These are phyloP conservation scores for Fusarium pseudograminearum DNA, from an alignment of 2,329 filamentous ascomycete genomes.

Conservation along the genomic window DNA sequence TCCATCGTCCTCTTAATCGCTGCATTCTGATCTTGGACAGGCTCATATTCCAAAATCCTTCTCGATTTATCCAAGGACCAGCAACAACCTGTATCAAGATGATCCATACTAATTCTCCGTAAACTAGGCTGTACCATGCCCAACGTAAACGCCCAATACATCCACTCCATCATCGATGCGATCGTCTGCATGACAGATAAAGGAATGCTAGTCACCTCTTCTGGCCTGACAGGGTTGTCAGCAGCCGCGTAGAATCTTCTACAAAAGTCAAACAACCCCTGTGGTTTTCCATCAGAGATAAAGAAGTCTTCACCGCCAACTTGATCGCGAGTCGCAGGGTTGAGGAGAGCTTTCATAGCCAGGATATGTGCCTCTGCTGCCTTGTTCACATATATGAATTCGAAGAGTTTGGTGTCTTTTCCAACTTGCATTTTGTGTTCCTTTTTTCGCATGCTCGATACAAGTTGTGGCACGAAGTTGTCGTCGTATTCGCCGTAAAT, in stretches of 20 bases:
- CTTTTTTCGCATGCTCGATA: not conserved
- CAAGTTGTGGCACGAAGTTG: not conserved
- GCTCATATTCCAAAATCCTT: not conserved
- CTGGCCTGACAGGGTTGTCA: not conserved
- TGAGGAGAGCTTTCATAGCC: not conserved
- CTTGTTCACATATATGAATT: constrained; percentile 3
- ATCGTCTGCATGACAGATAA: not conserved
- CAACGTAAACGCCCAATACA: not conserved
- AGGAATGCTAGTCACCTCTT: not conserved
- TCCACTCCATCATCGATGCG: constrained; percentile 5
- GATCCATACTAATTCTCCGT: not conserved
- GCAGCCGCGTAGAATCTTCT: not conserved
- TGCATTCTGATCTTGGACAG: not conserved
- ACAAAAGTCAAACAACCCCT: not conserved
- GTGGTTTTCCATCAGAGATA: not conserved
- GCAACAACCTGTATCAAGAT: not conserved
- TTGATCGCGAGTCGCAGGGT: accelerated
- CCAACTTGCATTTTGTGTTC: constrained; percentile 17
- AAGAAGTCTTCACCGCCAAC: not conserved
- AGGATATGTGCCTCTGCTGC: constrained; percentile 4
- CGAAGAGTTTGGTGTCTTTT: not conserved
- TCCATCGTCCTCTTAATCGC: not conserved
- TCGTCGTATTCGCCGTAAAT: constrained; percentile 1
- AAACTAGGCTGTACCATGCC: not conserved
- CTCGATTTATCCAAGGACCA: constrained; percentile 7